phyloP scores from a whole-genome alignment of 2,329 filamentous ascomycete genomes.

The Colletotrichum horii region DNA sequence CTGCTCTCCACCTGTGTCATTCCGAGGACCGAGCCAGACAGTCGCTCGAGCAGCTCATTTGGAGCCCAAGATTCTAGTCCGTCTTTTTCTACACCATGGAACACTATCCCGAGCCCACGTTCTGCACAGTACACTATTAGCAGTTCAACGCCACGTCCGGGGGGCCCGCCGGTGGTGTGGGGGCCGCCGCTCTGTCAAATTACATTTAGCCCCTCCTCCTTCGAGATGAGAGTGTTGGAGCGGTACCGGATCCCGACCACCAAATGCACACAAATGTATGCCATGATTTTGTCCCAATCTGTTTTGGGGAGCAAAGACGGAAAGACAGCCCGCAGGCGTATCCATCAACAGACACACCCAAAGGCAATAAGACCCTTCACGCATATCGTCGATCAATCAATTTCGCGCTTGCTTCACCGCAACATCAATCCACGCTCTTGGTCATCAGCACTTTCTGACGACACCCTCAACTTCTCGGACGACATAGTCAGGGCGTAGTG shows the following conservation, averaged over 20 bases:
- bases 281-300: not conserved
- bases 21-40: not conserved
- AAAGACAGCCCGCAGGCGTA: not conserved
- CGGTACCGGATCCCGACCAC: constrained; percentile 13
- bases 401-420: constrained; percentile 1
- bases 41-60: not conserved
- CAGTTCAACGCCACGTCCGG: not conserved
- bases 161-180: constrained; percentile 2
- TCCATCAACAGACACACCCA: constrained; percentile 17
- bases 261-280: not conserved
- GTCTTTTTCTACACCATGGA: not conserved
- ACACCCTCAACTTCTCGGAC: not conserved
- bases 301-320: not conserved
- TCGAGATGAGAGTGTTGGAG: constrained; percentile 15
- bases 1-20: not conserved
- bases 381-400: constrained; percentile 6
- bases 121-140: not conserved
- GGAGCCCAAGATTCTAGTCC: not conserved
- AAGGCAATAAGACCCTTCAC: constrained; percentile 2
- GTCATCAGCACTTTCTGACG: not conserved
- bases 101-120: not conserved
- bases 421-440: not conserved
- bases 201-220: not conserved
- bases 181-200: not conserved
- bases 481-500: not conserved